These are phyloP conservation scores for Rhodomyrtus psidioides DNA, from an alignment of 441 rosid genomes.

Conservation along the genomic window DNA sequence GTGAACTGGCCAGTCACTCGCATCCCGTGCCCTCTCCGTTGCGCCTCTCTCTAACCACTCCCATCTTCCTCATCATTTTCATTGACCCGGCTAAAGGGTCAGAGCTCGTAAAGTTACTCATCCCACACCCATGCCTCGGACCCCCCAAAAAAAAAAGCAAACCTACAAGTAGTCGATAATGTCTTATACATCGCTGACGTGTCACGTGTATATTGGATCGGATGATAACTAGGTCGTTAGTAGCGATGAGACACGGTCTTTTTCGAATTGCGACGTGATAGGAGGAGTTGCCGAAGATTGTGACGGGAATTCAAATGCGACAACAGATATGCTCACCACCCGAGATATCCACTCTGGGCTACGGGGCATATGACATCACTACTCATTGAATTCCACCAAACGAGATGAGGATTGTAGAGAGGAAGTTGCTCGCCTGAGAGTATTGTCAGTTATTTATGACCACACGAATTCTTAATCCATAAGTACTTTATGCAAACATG, in stretches of 20 bases:
- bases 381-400: not conserved
- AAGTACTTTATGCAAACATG: no score
- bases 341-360: no score
- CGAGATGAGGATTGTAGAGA: no score
- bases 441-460: no score
- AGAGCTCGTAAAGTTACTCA: not conserved
- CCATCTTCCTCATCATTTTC: not conserved
- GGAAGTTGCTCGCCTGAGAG: no score
- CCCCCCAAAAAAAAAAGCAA: not conserved
- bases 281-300: not conserved
- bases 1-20: not conserved
- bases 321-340: no score
- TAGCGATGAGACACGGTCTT: not conserved
- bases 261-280: not conserved
- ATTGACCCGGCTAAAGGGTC: not conserved
- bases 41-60: not conserved
- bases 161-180: not conserved
- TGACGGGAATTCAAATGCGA: not conserved
- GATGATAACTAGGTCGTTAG: not conserved
- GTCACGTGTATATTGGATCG: not conserved
- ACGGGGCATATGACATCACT: not conserved
- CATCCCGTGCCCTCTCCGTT: conserved; percentile 12
- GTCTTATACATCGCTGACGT: not conserved
- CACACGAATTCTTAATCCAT: no score
- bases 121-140: not conserved